phyloP scores from a whole-genome alignment of 805 yeast genomes.

The Candida endomychidarum region DNA sequence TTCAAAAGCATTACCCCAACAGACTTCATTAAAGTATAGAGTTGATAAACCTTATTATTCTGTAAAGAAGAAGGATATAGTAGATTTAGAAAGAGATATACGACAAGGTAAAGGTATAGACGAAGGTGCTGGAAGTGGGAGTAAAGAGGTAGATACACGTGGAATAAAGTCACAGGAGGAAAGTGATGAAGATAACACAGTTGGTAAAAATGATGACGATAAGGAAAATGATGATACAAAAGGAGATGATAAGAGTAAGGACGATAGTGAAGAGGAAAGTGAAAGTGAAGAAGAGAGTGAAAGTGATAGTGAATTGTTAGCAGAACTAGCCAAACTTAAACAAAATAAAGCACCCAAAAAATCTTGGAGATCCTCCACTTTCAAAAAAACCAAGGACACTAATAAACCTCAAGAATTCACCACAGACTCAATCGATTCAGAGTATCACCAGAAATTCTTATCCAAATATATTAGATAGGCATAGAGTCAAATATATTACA shows the following conservation, averaged over 20 bases:
- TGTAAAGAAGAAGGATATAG: conserved; percentile 13
- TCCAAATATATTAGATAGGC: conserved; percentile 31
- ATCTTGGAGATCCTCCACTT: conserved; percentile 31
- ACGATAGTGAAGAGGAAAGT: not conserved
- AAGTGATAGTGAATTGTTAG: conserved; percentile 20
- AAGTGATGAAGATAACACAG: conserved; percentile 1
- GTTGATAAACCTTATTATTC: conserved; percentile 20
- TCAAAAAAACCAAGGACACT: conserved; percentile 11
- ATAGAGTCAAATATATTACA: no score
- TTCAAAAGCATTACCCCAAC: conserved; percentile 32
- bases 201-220: conserved; percentile 3
- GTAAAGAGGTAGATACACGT: no score
- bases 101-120: not conserved
- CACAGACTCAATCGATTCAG: conserved; percentile 34
- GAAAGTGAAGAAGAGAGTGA: conserved; percentile 14
- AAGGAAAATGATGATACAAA: not conserved
- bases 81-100: conserved; percentile 24
- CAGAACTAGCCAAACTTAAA: conserved; percentile 21
- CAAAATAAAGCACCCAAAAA: conserved; percentile 20
- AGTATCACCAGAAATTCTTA: conserved; percentile 34
- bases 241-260: not conserved
- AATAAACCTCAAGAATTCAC: conserved; percentile 21
- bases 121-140: not conserved
- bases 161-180: not conserved
- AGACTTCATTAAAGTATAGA: conserved; percentile 32